A percentile compares a stretch with the other conserved stretches of the same genome.
Evolutionary conservation across 352 stramenopile species (phyloP).

Genomic region (Phytopythium helicoides): DNA sequence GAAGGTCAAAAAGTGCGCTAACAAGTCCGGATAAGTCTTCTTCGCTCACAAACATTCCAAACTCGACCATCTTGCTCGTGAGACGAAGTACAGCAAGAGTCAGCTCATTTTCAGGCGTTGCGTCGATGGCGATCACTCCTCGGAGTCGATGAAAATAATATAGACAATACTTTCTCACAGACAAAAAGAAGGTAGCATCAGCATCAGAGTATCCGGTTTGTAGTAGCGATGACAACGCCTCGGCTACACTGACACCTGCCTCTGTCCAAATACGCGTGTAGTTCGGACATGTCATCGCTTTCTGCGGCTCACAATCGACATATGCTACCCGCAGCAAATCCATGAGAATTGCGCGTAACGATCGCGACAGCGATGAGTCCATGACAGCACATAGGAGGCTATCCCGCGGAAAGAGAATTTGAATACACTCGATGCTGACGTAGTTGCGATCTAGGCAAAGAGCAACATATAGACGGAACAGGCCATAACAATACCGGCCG

Average conservation of each 20-base stretch:
- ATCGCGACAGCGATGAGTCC: conserved; percentile 43
- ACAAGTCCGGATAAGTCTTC: conserved; percentile 33
- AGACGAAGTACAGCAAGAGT: conserved; percentile 51
- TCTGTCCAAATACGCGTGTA: conserved; percentile 74
- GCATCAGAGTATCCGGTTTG: conserved; percentile 29
- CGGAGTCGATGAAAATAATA: conserved; percentile 41
- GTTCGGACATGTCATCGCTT: conserved; percentile 48
- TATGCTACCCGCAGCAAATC: conserved; percentile 65
- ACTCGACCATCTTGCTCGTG: conserved; percentile 58
- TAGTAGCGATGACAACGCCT: conserved; percentile 27
- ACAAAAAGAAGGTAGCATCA: conserved; percentile 48
- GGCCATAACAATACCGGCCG: conserved; percentile 66
- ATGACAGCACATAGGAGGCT: conserved; percentile 46
- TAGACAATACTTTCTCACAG: conserved; percentile 42
- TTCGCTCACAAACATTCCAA: conserved; percentile 59
- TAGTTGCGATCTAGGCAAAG: conserved; percentile 77
- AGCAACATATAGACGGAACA: conserved; percentile 68
- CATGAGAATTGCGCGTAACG: conserved; percentile 62
- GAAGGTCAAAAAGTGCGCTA: conserved; percentile 23
- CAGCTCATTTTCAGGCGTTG: conserved; percentile 62
- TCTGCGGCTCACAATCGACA: conserved; percentile 71
- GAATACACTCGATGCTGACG: conserved; percentile 69
- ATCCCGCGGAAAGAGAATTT: conserved; percentile 54
- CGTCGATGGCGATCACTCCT: conserved; percentile 46
- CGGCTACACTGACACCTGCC: conserved; percentile 24